These are phyloP conservation scores for Vitis hybrid DNA, from an alignment of 177 flowering plant genomes.

Conservation along the genomic window DNA sequence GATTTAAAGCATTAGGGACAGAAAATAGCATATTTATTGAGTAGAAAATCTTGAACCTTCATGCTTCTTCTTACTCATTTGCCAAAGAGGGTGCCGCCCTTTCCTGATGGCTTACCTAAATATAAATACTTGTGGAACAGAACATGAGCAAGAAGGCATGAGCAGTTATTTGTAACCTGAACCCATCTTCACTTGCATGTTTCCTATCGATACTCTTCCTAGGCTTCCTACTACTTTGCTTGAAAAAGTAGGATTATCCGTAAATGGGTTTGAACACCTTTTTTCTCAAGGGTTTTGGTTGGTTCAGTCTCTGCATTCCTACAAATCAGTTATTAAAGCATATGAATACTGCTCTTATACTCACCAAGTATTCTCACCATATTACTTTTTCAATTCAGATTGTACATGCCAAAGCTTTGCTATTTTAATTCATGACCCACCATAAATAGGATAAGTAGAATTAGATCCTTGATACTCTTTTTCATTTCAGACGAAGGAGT, in stretches of 20 bases:
- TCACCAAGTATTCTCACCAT: neutral
- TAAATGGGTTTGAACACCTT: neutral
- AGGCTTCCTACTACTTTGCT: neutral
- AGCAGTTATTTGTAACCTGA: neutral
- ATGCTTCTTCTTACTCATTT: neutral
- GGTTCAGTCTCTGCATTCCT: neutral
- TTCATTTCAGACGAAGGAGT: slow-evolving; percentile 60
- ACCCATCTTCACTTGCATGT: neutral
- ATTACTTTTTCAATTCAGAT: neutral
- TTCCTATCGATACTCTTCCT: neutral
- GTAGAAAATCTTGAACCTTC: neutral
- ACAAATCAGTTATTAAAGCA: neutral
- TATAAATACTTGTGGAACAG: neutral
- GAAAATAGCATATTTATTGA: neutral
- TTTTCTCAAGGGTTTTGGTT: neutral
- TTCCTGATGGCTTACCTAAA: neutral
- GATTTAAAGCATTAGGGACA: neutral
- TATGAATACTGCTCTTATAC: neutral
- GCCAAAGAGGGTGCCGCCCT: neutral
- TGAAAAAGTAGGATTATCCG: neutral
- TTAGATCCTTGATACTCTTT: neutral
- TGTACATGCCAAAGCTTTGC: too few species aligned
- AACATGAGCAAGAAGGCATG: neutral
- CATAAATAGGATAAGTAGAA: neutral
- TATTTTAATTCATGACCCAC: neutral